Evolutionary conservation across 2,329 filamentous ascomycete species (phyloP), one percentile per base, ranked within the genome.

Genomic region (Ophiostoma montium): DNA sequence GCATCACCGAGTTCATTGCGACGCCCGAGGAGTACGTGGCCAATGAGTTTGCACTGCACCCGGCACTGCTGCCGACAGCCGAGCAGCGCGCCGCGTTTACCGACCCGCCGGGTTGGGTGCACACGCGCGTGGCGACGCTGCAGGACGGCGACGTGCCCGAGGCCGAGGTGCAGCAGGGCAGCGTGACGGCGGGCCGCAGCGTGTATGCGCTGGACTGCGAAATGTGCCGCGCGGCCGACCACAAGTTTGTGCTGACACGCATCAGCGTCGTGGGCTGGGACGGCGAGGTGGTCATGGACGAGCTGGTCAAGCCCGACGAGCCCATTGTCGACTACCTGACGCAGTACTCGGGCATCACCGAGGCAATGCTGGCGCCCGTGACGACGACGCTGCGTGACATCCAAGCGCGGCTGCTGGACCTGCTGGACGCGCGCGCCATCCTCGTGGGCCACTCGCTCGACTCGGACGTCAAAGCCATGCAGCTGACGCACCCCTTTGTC

Each of bases 271-370:
- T 98, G 8, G 71, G 80, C 52, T 98, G 92, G 90, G 78, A 88
- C 57, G 89, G 89, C 45, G 76, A 79, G 32, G 75, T 85, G 10
- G 71, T 95, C 15, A 67, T 96, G 47, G 92, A 98, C 62, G 85
- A 94, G 66, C 76, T 96, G 12, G 92, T 98, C 59, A 94, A 92
- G 67, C 92, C 92, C 0, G 74, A 81, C 41, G 82, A 84, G 56
- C 82, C 86, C n/a, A 89, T 98, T 59, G 82, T 78, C 50, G 84
- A 98, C 69, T 96, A 98, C 62, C 74, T 98, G 36, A 98, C 92
- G 1, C 82, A 75, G 49, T 94, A 80, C 64, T 98, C 92, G 0
- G 92, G 92, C 54, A 95, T 98, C 60, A 98, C 90, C 3, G 75
- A 84, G 58, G 78, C 81, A 55, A 88, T 89, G 76, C 76, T 98